Evolutionary conservation across 371 early-diverging fungal genomes (phyloP), one percentile per base, ranked within the genome.

Genomic region (Mucor sp.): DNA sequence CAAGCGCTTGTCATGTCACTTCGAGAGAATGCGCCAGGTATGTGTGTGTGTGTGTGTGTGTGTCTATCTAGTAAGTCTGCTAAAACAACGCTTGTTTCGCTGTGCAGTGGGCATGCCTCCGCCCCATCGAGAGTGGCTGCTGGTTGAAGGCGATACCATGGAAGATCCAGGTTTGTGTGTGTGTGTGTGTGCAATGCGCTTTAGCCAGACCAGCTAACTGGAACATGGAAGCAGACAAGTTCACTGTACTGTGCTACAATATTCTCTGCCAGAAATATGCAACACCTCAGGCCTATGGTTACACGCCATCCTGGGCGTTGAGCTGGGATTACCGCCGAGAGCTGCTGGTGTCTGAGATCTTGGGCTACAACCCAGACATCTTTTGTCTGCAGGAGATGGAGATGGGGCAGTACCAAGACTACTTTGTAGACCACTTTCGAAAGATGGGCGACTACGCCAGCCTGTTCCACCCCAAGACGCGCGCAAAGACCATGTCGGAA

Each of bases 251-350:
- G 64, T 93, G 91, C 65, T 99, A 97, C 86, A 99, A 99, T 77
- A 95, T 95, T 60, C 86, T 99, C 25, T 93, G 93, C 62, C 94
- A 95, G 47, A 92, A 92, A 74, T 99, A 95, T 76, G 98, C 97
- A 4, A 91, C 95, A 0, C 81, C 89, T 39, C 90, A 92, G 71
- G 85, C 89, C 60, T 97, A 96, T 81, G 93, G 94, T 60, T 99
- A 99, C 84, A 95, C 97, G 21, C 99, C 99, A 14, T 92, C 95
- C 6, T 99, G 99, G 98, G 97, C 95, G 1, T 84, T 99, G 61
- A 82, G 85, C 0, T 97, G 98, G 95, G 95, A 97, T 25, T 94
- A 94, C 76, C 94, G 99, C 64, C 93, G 92, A 71, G 97, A 97
- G 63, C 85, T 88, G 17, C 88, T 99, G 57, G 74, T 98, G 57